Evolutionary conservation across 768 basidiomycete genomes (phyloP).

Genomic region (Lactarius indigo): DNA sequence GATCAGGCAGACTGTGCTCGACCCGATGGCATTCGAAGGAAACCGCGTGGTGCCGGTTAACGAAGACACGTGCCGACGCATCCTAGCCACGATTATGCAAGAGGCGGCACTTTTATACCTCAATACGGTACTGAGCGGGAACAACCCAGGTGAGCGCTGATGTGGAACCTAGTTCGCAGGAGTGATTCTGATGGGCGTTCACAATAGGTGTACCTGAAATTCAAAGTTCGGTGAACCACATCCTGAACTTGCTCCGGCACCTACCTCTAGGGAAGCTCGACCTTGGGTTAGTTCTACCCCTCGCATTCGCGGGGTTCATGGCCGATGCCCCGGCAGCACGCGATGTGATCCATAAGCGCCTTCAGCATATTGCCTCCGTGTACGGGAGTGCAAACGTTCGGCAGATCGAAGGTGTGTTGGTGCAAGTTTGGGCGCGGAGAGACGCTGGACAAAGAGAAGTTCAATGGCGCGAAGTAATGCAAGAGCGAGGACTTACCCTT

Average conservation of each 20-base stretch:
- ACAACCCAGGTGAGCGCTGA: constrained; percentile 23
- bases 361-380: constrained; percentile 16
- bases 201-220: constrained; percentile 26
- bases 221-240: constrained; percentile 17
- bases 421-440: constrained; percentile 24
- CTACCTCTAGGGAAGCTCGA: constrained; percentile 22
- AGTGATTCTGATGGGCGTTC: constrained; percentile 15
- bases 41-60: constrained; percentile 10
- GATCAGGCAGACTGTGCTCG: constrained; percentile 44
- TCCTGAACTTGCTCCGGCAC: constrained; percentile 22
- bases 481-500: constrained; percentile 25
- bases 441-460: constrained; percentile 18
- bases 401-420: constrained; percentile 21
- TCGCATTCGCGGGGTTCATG: constrained; percentile 22
- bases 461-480: constrained; percentile 27
- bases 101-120: constrained; percentile 25
- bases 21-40: constrained; percentile 40
- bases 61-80: constrained; percentile 22
- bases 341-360: constrained; percentile 19
- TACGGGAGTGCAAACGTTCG: constrained; percentile 19
- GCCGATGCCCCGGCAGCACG: constrained; percentile 19
- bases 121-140: constrained; percentile 25
- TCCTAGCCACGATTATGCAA: constrained; percentile 24
- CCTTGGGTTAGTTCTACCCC: constrained; percentile 22
- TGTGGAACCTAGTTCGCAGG: not conserved